A percentile compares a stretch with the other conserved stretches of the same genome.
phyloP scores from a whole-genome alignment of 2,329 filamentous ascomycete genomes.

The Seiridium unicorne region DNA sequence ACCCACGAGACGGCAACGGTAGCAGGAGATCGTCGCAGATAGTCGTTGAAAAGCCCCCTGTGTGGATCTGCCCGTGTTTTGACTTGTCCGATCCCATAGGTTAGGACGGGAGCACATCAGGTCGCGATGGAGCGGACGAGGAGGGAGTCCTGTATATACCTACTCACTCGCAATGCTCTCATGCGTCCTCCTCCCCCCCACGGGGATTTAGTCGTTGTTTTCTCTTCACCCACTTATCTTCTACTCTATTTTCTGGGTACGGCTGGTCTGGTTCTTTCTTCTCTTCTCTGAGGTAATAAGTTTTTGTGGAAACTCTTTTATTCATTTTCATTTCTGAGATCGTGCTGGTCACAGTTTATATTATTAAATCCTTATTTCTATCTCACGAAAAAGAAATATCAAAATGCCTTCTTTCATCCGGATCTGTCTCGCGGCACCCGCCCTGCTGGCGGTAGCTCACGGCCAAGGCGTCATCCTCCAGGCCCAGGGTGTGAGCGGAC shows the following conservation, averaged over 20 bases:
- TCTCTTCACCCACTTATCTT: conserved; percentile 7
- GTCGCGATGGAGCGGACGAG: neutral
- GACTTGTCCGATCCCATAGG: neutral
- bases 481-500: conserved; percentile 24
- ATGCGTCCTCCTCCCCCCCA: neutral
- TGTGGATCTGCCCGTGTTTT: conserved; percentile 3
- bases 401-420: conserved; percentile 19
- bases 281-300: neutral
- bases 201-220: conserved; percentile 1
- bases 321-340: neutral
- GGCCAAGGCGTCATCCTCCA: conserved; percentile 30
- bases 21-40: conserved; percentile 13
- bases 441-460: conserved; percentile 23
- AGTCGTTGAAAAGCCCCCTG: neutral
- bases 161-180: neutral
- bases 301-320: conserved; percentile 1
- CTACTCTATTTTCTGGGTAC: conserved; percentile 7
- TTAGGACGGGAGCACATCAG: neutral
- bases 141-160: neutral
- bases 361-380: neutral
- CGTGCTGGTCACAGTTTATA: conserved; percentile 9
- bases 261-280: conserved; percentile 9
- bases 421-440: conserved; percentile 15
- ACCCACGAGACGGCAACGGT: conserved; percentile 10
- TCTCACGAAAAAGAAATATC: neutral